Evolutionary conservation across 306 rosid genomes (phyloP), one percentile per base, ranked within the genome.

Genomic region (Casuarina equisetifolia): DNA sequence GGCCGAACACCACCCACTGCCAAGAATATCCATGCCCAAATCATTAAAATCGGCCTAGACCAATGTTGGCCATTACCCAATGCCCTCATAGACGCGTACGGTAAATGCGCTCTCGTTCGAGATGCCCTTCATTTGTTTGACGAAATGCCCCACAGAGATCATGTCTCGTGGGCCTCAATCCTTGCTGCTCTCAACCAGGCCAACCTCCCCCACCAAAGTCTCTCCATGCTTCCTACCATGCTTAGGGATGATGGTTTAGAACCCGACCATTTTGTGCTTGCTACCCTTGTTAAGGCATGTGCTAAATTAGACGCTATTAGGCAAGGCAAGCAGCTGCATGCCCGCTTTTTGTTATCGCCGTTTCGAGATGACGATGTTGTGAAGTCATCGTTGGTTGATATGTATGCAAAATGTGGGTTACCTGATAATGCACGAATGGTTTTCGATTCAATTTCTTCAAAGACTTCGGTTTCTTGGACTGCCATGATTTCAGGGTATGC

Each of bases 401-500:
- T 94, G 97, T 92, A 94, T 71, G 83, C 93, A 0, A 92, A 90
- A 74, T 89, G 94, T 38, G 88, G 87, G 16, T 76, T 86, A 64
- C 88, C 88, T 0, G 87, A 85, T 77, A 73, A 78, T 61, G 97
- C 93, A 3, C 86, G 86, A 39, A 80, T 84, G 13, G 90, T 89
- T 70, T 94, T 94, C 59, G 81, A 87, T 49, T 90, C 91, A 12
- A 92, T 90, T 76, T 74, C 61, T 70, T 35, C 36, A 9, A 79
- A 63, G 74, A 94, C 80, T 85, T 70, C 84, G 1, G 82, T 90
- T 76, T 85, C 93, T 69, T 89, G 93, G 96, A 94, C 97, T 25
- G 86, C 94, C 7, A 81, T 94, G 94, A 85, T 94, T 71, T 89
- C 85, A 11, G 98, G 91, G 77, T 92, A 86, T 77, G 98, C 98